A percentile compares a stretch with the other conserved stretches of the same genome.
Conservation (phyloP, 2,329 filamentous ascomycete genomes). For the Cytospora piceicola region DNA sequence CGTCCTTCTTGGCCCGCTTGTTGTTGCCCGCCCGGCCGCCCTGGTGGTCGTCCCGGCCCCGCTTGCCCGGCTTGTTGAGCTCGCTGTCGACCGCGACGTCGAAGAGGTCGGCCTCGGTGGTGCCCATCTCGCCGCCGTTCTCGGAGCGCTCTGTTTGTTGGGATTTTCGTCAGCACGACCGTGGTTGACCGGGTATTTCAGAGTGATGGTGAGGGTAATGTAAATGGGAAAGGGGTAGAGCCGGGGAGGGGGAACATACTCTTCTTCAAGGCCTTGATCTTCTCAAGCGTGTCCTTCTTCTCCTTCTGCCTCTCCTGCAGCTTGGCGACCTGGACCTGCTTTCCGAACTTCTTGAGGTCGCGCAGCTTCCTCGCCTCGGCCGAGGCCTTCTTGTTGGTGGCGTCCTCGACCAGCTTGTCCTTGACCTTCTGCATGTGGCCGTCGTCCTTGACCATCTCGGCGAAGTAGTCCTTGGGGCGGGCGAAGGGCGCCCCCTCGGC, state of each 20-base stretch:
- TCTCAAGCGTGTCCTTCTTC: slow-evolving; percentile 91
- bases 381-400: slow-evolving; percentile 87
- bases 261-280: slow-evolving; percentile 92
- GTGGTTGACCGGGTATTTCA: neutral
- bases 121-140: slow-evolving; percentile 61
- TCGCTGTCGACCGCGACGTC: slow-evolving; percentile 82
- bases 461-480: slow-evolving; percentile 92
- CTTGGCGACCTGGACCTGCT: slow-evolving; percentile 96
- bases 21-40: slow-evolving; percentile 53
- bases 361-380: slow-evolving; percentile 89
- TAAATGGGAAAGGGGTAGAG: neutral
- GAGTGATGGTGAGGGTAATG: neutral
- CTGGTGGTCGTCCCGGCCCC: slow-evolving; percentile 40
- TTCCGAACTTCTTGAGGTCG: slow-evolving; percentile 98
- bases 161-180: neutral
- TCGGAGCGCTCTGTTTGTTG: slow-evolving; percentile 75
- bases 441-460: slow-evolving; percentile 98
- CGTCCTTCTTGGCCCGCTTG: slow-evolving; percentile 92
- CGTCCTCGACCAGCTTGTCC: slow-evolving; percentile 89
- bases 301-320: slow-evolving; percentile 90
- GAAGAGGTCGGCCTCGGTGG: slow-evolving; percentile 85
- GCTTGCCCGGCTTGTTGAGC: slow-evolving; percentile 51
- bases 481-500: slow-evolving; percentile 85
- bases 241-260: slow-evolving; percentile 63
- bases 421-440: slow-evolving; percentile 98